Evolutionary conservation across 176 grass and related monocot species (phyloP).

Genomic region (Oryza glaberrima): DNA sequence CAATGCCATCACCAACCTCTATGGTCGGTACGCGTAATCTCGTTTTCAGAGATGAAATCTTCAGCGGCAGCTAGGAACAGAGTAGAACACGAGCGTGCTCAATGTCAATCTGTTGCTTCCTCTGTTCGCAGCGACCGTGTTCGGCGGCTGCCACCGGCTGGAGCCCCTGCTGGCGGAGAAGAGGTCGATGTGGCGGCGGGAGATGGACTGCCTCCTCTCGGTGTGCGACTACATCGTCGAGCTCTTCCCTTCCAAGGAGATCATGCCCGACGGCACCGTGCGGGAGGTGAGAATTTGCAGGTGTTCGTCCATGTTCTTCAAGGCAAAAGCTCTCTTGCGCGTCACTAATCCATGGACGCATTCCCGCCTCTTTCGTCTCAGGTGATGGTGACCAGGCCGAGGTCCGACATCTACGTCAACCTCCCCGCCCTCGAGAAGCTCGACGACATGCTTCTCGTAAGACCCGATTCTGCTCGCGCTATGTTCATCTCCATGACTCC

Average conservation of each 20-base stretch:
- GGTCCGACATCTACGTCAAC: slow-evolving; percentile 82
- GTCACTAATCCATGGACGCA: background rate
- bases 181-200: slow-evolving; percentile 79
- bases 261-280: slow-evolving; percentile 56
- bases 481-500: background rate
- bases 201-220: slow-evolving; percentile 87
- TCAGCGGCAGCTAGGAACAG: background rate
- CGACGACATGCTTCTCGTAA: slow-evolving; percentile 88
- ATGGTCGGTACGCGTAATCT: slow-evolving; percentile 41
- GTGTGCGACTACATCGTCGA: slow-evolving; percentile 92
- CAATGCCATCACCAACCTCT: slow-evolving; percentile 97
- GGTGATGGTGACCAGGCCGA: slow-evolving; percentile 75
- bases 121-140: slow-evolving; percentile 74
- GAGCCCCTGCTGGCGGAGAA: slow-evolving; percentile 71
- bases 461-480: background rate
- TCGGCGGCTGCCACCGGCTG: slow-evolving; percentile 81
- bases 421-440: slow-evolving; percentile 91
- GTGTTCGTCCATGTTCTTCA: background rate
- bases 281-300: slow-evolving; percentile 43
- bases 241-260: slow-evolving; percentile 71
- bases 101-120: background rate
- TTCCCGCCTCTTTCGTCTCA: slow-evolving; percentile 40
- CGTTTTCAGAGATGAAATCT: background rate
- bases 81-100: background rate
- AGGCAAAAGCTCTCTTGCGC: background rate